Evolutionary conservation across 2,329 filamentous ascomycete genomes (phyloP), one percentile per base, ranked within the genome.

Genomic region (Phyllosticta paracitricarpa): DNA sequence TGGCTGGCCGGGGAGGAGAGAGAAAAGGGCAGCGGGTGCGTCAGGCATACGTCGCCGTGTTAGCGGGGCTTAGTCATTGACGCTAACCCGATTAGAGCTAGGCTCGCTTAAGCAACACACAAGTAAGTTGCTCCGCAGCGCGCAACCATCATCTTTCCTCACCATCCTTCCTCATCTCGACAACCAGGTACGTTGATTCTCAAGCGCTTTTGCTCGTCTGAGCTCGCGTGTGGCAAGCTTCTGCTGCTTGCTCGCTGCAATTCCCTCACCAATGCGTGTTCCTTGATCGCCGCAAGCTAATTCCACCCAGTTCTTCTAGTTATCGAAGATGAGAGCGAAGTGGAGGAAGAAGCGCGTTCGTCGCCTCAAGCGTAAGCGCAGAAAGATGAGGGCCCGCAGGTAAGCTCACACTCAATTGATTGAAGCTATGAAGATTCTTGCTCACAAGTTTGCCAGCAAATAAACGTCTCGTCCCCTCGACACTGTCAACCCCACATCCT

Each of bases 321-420:
- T 71, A 73, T 76, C 77, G 71, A 81, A 78, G 78, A 87, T 88
- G 85, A 88, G 93, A 94, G 92, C 91, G 78, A 97, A 97, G 86
- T 97, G 94, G 94, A 94, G 93, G 86, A 99, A 99, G 89, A 99
- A 99, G 93, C 87, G 94, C 80, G 92, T 96, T 82, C 86, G 94
- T 76, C 88, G 94, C 81, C 91, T 99, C 81, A 97, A 97, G 89
- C 89, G 92, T 79, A 99, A 99, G 92, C 91, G 94, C 84, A 95
- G 94, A 91, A 99, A 99, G 93, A 96, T 94, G 83, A 87, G 94
- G 79, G 94, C 93, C 75, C 84, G 94, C 83, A 92, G 87, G 94
- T 97, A 85, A 85, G 91, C 81, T 66, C 52, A 51, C 19, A 10
- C 12, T 12, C 54, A 22, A n/a, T 30, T 25, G 35, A 35, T 28